Conservation (phyloP, 116 monocot species). For the Cymodocea nodosa region DNA sequence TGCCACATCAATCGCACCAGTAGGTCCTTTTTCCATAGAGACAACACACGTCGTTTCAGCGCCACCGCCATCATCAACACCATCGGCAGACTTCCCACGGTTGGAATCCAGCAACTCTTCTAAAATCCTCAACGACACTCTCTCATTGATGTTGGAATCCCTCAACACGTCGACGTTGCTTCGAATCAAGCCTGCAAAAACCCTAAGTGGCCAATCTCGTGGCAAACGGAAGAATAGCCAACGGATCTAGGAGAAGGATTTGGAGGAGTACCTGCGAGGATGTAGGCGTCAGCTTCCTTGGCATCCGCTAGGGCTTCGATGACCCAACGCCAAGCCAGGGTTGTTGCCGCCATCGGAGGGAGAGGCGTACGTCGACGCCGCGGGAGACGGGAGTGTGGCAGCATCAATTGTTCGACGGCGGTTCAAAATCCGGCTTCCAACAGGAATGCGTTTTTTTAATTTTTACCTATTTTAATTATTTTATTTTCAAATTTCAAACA, state of each 20-base stretch:
- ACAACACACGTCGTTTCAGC: no score
- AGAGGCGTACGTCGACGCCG: neutral
- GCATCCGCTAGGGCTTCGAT: conserved; percentile 18
- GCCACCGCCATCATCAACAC: neutral
- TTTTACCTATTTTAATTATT: no score
- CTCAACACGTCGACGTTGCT: neutral
- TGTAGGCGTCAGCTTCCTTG: conserved; percentile 10
- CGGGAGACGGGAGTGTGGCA: no score
- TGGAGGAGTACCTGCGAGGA: conserved; percentile 10
- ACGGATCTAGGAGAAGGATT: neutral
- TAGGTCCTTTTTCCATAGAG: neutral
- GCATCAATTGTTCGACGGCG: no score
- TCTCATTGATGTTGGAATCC: conserved; percentile 1
- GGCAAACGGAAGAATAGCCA: neutral
- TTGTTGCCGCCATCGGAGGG: conserved; percentile 2
- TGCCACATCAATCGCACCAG: neutral
- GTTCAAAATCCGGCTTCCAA: no score
- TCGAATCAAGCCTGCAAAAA: neutral
- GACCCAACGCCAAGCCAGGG: conserved; percentile 21
- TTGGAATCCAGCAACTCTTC: conserved; percentile 11
- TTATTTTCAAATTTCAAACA: no score
- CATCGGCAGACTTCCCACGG: neutral
- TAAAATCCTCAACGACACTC: conserved; percentile 7
- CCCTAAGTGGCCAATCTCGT: neutral
- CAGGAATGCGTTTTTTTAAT: no score